These are phyloP conservation scores for Patellaria atrata DNA, from an alignment of 495 filamentous ascomycete genomes.

Conservation along the genomic window DNA sequence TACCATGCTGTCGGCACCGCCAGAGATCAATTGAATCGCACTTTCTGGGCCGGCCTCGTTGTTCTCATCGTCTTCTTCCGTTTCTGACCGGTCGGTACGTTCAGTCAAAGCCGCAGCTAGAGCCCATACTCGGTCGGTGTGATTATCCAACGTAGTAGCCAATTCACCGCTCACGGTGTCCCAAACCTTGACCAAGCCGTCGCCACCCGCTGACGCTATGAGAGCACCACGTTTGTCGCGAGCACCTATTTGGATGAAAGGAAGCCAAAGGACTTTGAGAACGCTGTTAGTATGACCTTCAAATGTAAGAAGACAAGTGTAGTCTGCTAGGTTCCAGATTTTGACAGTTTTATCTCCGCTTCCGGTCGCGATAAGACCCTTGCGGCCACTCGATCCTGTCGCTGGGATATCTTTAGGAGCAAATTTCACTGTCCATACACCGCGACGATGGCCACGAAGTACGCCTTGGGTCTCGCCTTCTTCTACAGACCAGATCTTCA, in stretches of 20 bases:
- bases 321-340: constrained; percentile 87
- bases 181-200: constrained; percentile 97
- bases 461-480: constrained; percentile 81
- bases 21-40: constrained; percentile 63
- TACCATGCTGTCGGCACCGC: constrained; percentile 74
- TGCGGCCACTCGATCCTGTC: constrained; percentile 42
- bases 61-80: constrained; percentile 1
- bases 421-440: constrained; percentile 90
- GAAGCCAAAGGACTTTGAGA: constrained; percentile 84
- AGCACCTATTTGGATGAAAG: constrained; percentile 35
- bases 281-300: constrained; percentile 95
- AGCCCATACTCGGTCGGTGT: constrained; percentile 86
- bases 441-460: constrained; percentile 78
- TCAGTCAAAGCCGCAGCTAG: constrained; percentile 52
- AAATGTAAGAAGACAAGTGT: constrained; percentile 82
- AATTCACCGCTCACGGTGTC: constrained; percentile 65
- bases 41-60: neutral
- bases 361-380: constrained; percentile 71
- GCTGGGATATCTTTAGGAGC: constrained; percentile 59
- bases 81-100: constrained; percentile 13
- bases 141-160: constrained; percentile 83
- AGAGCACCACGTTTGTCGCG: constrained; percentile 41
- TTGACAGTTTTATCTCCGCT: constrained; percentile 93
- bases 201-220: constrained; percentile 77
- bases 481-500: constrained; percentile 88